phyloP scores from a whole-genome alignment of 2,329 filamentous ascomycete genomes.

The Aspergillus brasiliensis region DNA sequence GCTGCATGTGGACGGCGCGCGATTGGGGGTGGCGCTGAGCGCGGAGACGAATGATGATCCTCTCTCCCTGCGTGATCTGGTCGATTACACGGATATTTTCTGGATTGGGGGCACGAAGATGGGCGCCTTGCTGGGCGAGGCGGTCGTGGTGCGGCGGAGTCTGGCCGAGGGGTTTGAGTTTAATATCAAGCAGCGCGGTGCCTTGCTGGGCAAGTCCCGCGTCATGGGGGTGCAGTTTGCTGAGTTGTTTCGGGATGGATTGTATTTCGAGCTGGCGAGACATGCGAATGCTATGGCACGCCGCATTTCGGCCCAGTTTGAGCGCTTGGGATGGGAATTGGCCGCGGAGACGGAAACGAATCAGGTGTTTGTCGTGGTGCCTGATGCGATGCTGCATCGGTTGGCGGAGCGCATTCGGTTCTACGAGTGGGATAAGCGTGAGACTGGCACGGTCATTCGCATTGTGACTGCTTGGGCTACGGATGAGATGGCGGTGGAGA shows the following conservation, averaged over 20 bases:
- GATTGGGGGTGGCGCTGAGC: constrained; percentile 48
- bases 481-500: constrained; percentile 45
- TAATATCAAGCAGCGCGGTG: constrained; percentile 56
- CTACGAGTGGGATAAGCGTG: constrained; percentile 52
- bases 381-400: constrained; percentile 39
- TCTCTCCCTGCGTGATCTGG: constrained; percentile 48
- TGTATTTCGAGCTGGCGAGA: constrained; percentile 52
- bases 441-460: constrained; percentile 46
- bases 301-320: constrained; percentile 48
- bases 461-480: constrained; percentile 57
- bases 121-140: constrained; percentile 54
- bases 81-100: constrained; percentile 55
- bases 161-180: constrained; percentile 54
- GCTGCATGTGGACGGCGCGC: constrained; percentile 53
- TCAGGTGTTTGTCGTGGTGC: constrained; percentile 54
- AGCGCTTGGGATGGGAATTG: constrained; percentile 45
- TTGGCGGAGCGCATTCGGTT: constrained; percentile 51
- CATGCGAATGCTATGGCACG: constrained; percentile 51
- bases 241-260: constrained; percentile 49
- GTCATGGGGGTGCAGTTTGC: constrained; percentile 55
- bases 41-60: constrained; percentile 49
- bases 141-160: constrained; percentile 51
- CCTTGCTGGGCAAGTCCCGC: constrained; percentile 53
- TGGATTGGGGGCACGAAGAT: constrained; percentile 59
- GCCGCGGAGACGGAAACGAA: constrained; percentile 54